A percentile compares a stretch with the other conserved stretches of the same genome.
Conservation (phyloP, 2,329 filamentous ascomycete genomes). For the Trichoderma koningii region DNA sequence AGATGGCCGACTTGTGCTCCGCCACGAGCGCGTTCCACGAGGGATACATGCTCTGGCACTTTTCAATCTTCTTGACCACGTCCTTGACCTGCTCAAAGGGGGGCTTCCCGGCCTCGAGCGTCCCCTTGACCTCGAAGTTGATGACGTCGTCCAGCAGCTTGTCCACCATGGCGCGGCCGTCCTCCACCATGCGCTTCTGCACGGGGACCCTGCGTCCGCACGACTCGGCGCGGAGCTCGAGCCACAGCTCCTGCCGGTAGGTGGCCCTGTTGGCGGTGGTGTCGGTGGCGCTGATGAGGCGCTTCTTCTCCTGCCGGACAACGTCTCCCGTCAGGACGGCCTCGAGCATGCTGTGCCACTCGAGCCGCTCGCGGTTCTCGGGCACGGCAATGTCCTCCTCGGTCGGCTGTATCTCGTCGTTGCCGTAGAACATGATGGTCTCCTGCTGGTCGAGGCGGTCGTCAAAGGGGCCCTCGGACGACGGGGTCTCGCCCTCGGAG, state of each 20-base stretch:
- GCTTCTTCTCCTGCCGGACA: slow-evolving; percentile 96
- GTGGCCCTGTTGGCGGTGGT: slow-evolving; percentile 61
- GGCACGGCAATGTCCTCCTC: slow-evolving; percentile 88
- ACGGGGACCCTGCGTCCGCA: slow-evolving; percentile 83
- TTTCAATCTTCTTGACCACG: slow-evolving; percentile 86
- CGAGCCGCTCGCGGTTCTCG: slow-evolving; percentile 82
- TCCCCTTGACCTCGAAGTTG: slow-evolving; percentile 90
- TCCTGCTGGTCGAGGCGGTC: slow-evolving; percentile 90
- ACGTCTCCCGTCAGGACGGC: slow-evolving; percentile 96
- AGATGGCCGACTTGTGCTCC: slow-evolving; percentile 76
- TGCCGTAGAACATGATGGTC: slow-evolving; percentile 87
- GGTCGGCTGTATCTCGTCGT: slow-evolving; percentile 84
- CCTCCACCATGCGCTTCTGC: slow-evolving; percentile 85
- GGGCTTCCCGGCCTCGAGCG: slow-evolving; percentile 86
- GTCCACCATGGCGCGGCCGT: slow-evolving; percentile 73
- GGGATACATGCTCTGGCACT: slow-evolving; percentile 81
- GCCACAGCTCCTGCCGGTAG: slow-evolving; percentile 80
- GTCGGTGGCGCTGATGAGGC: slow-evolving; percentile 76
- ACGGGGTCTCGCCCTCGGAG: slow-evolving; percentile 86
- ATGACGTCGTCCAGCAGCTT: slow-evolving; percentile 83
- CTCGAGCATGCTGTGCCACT: slow-evolving; percentile 98
- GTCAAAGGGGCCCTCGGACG: slow-evolving; percentile 80
- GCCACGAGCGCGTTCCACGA: slow-evolving; percentile 72
- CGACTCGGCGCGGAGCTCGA: slow-evolving; percentile 79
- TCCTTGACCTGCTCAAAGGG: slow-evolving; percentile 87